These are phyloP conservation scores for Lentithecium fluviatile DNA, from an alignment of 495 filamentous ascomycete genomes.

Conservation along the genomic window DNA sequence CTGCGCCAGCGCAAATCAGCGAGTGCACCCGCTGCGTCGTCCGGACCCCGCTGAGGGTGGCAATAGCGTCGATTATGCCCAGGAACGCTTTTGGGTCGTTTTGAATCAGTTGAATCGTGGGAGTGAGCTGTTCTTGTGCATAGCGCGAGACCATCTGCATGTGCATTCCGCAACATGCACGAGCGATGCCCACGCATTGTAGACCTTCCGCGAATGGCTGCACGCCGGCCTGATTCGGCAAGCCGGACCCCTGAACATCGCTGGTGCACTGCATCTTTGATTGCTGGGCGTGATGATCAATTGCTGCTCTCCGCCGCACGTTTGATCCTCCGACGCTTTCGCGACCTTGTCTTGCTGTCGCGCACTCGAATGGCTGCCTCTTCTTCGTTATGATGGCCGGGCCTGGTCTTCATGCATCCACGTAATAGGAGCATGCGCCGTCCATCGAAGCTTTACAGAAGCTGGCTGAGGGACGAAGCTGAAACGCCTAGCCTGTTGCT, in stretches of 20 bases:
- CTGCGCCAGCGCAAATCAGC: constrained; percentile 8
- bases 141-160: constrained; percentile 10
- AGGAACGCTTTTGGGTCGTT: constrained; percentile 3
- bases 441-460: background rate
- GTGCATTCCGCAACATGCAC: constrained; percentile 3
- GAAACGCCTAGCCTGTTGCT: background rate
- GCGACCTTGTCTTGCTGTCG: too few relatives aligned
- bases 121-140: constrained; percentile 11
- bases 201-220: constrained; percentile 20
- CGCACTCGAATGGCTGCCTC: too few relatives aligned
- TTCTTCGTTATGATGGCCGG: too few relatives aligned
- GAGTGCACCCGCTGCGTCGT: constrained; percentile 7
- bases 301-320: background rate
- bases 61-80: background rate
- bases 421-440: background rate
- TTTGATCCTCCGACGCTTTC: background rate
- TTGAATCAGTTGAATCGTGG: constrained; percentile 1
- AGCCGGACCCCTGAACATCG: constrained; percentile 22
- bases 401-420: too few relatives aligned
- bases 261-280: background rate
- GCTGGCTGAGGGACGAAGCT: background rate
- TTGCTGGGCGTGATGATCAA: background rate
- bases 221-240: constrained; percentile 7
- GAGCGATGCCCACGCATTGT: constrained; percentile 18
- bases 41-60: constrained; percentile 1